Evolutionary conservation across 2,329 filamentous ascomycete species (phyloP).

Genomic region (Paecilomyces fulvus): DNA sequence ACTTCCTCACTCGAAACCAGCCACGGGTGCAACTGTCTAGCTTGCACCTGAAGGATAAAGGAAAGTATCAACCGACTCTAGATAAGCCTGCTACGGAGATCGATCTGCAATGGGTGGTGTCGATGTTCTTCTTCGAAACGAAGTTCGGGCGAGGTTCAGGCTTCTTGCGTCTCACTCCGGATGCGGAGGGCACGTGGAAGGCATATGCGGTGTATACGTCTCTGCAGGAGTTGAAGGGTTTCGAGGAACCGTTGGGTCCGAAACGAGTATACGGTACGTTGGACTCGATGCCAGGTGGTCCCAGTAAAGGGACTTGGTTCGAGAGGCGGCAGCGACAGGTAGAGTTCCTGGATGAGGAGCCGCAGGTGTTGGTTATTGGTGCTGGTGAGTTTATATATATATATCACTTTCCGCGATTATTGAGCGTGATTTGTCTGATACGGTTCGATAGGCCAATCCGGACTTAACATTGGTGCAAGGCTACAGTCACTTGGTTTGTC

Average conservation of each 20-base stretch:
- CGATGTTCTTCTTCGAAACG: constrained; percentile 34
- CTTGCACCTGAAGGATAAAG: constrained; percentile 24
- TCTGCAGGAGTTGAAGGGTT: constrained; percentile 26
- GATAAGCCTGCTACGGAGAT: constrained; percentile 19
- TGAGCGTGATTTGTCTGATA: not conserved
- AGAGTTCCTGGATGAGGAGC: constrained; percentile 28
- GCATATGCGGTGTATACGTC: constrained; percentile 32
- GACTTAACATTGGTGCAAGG: constrained; percentile 34
- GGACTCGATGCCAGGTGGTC: constrained; percentile 24
- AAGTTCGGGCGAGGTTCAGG: constrained; percentile 27
- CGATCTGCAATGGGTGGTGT: constrained; percentile 24
- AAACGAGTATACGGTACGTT: constrained; percentile 26
- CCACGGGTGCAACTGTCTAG: constrained; percentile 16
- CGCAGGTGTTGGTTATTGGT: constrained; percentile 34
- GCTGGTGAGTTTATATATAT: constrained; percentile 22
- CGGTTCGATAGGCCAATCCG: constrained; percentile 32
- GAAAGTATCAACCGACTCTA: constrained; percentile 21
- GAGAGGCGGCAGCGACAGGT: constrained; percentile 24
- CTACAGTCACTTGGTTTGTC: constrained; percentile 33
- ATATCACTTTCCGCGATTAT: not conserved
- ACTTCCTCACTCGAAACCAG: constrained; percentile 21
- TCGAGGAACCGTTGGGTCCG: constrained; percentile 25
- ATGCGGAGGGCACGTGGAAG: constrained; percentile 21
- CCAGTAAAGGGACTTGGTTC: constrained; percentile 27
- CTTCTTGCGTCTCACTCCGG: constrained; percentile 26